A percentile compares a stretch with the other conserved stretches of the same genome.
These are phyloP conservation scores for Cordyceps cicadae DNA, from an alignment of 2,329 filamentous ascomycete genomes.

Conservation along the genomic window DNA sequence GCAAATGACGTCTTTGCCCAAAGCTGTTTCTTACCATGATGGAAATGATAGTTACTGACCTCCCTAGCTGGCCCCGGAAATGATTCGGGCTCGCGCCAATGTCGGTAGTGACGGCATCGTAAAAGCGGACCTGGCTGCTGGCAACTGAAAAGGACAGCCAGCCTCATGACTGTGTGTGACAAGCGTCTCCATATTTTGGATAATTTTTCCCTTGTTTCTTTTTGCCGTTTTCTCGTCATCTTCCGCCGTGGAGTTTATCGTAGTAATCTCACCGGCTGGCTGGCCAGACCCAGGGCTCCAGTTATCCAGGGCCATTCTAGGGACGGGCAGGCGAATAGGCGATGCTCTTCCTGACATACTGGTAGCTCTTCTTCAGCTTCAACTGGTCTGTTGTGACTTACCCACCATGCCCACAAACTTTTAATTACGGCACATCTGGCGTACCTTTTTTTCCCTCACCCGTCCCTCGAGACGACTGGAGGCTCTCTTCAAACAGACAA, in stretches of 20 bases:
- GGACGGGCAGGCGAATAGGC: neutral
- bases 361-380: neutral
- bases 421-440: constrained; percentile 5
- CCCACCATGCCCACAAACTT: constrained; percentile 6
- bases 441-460: neutral
- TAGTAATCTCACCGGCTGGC: neutral
- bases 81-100: constrained; percentile 8
- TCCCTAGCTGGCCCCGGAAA: neutral
- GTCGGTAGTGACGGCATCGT: constrained; percentile 11
- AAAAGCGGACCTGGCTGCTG: constrained; percentile 5
- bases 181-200: constrained; percentile 4
- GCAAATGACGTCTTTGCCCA: constrained; percentile 2
- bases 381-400: neutral
- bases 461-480: neutral
- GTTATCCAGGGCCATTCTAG: neutral
- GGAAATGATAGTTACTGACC: neutral
- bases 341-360: neutral
- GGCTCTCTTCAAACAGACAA: neutral
- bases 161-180: constrained; percentile 1
- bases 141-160: constrained; percentile 3
- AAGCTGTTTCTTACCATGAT: neutral
- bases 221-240: neutral
- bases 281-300: neutral
- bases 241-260: neutral
- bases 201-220: neutral